Conservation (phyloP, 2,329 filamentous ascomycete genomes). For the Fusarium humuli region DNA sequence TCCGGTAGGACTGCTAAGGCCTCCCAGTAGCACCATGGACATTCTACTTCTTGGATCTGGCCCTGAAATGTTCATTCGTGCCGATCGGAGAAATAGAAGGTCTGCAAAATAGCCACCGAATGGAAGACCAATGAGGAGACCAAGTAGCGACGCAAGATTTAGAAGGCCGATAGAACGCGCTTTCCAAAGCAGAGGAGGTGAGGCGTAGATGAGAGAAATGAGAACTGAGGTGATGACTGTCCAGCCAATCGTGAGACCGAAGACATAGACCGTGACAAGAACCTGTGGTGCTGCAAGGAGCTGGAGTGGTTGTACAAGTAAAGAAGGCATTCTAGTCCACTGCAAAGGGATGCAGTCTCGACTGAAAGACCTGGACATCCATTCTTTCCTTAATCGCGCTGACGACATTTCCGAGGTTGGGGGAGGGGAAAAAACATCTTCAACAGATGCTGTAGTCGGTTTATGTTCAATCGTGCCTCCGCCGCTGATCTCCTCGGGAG, state of each 20-base stretch:
- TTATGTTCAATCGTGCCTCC: neutral
- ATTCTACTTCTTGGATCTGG: constrained; percentile 5
- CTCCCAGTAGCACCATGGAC: neutral
- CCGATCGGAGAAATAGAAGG: constrained; percentile 4
- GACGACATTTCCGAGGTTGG: neutral
- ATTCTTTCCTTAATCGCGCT: neutral
- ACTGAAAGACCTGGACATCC: neutral
- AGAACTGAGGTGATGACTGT: constrained; percentile 8
- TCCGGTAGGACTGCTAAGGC: neutral
- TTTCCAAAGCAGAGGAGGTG: constrained; percentile 4
- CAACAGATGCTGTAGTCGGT: neutral
- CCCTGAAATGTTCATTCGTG: neutral
- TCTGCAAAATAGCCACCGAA: constrained; percentile 7
- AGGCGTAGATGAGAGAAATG: neutral
- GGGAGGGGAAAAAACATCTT: neutral
- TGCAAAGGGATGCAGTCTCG: neutral
- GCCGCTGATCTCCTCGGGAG: neutral
- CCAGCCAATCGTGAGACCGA: constrained; percentile 15
- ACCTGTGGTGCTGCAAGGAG: neutral
- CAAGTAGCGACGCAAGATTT: neutral
- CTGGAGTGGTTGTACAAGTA: neutral
- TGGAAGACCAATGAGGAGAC: neutral
- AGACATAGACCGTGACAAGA: constrained; percentile 3
- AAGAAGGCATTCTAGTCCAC: neutral
- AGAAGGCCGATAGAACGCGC: neutral